phyloP scores from a whole-genome alignment of 768 basidiomycete species.

The Leucocoprinus birnbaumii region DNA sequence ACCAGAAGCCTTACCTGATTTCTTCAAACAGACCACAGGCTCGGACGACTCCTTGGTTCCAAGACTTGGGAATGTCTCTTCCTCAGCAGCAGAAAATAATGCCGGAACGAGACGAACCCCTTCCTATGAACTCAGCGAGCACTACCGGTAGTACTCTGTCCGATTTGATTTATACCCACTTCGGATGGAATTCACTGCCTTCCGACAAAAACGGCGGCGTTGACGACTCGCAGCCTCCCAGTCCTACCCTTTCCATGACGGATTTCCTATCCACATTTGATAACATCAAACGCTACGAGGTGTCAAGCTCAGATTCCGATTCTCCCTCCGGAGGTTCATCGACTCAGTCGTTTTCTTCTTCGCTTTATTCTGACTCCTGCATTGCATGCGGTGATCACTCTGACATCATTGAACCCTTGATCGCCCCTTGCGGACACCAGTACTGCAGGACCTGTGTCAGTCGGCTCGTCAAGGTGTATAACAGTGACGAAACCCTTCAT shows the following conservation, averaged over 20 bases:
- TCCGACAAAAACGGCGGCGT: background rate
- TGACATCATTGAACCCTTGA: background rate
- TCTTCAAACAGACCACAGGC: background rate
- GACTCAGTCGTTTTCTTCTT: background rate
- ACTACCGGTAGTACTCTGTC: too few species aligned
- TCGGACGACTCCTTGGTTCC: background rate
- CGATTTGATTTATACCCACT: too few species aligned
- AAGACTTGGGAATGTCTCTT: background rate
- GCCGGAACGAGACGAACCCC: background rate
- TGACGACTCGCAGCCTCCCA: background rate
- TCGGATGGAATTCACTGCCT: too few species aligned
- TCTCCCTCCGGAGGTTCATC: background rate
- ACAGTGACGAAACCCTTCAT: slow-evolving; percentile 13
- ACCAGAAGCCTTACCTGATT: background rate
- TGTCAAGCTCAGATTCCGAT: background rate
- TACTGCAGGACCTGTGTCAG: slow-evolving; percentile 11
- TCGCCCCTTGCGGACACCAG: slow-evolving; percentile 4
- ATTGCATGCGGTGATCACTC: background rate
- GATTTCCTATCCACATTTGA: too few species aligned
- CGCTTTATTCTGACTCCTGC: background rate
- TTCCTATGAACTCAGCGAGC: too few species aligned
- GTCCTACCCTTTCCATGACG: too few species aligned
- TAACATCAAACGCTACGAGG: background rate
- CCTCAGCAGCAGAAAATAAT: background rate
- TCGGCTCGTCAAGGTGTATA: slow-evolving; percentile 5